Evolutionary conservation across 768 basidiomycete genomes (phyloP).

Genomic region (Hypholoma fasciculare): DNA sequence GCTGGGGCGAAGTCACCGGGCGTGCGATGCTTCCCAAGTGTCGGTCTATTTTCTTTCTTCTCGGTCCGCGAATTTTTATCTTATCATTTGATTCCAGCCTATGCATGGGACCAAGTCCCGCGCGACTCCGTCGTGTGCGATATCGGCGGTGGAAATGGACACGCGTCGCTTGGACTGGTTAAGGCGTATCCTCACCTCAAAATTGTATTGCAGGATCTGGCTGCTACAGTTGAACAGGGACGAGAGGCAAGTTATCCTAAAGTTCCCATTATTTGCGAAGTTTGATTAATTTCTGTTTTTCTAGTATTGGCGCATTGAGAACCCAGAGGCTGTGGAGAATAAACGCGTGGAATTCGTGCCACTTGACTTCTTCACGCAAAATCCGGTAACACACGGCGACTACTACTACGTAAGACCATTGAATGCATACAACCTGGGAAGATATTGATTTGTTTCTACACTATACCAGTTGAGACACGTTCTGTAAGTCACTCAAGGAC

Average conservation of each 20-base stretch:
- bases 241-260: no score
- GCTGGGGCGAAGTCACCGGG: constrained; percentile 26
- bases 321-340: no score
- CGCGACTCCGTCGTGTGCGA: constrained; percentile 34
- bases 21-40: constrained; percentile 8
- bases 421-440: neutral
- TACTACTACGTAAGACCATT: constrained; percentile 1
- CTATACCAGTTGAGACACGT: neutral
- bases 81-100: constrained; percentile 20
- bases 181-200: constrained; percentile 34
- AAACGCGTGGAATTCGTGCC: neutral
- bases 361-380: neutral
- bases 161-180: constrained; percentile 29
- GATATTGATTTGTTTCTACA: no score
- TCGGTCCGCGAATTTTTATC: no score
- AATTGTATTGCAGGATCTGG: constrained; percentile 37
- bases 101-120: constrained; percentile 33
- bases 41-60: neutral
- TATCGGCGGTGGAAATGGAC: constrained; percentile 32
- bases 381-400: neutral
- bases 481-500: neutral
- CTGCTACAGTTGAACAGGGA: constrained; percentile 26
- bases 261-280: no score
- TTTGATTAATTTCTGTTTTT: no score
- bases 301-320: no score